Base-by-base conservation (phyloP, 108 stramenopile species). In the Chaetoceros tenuissimus region DNA sequence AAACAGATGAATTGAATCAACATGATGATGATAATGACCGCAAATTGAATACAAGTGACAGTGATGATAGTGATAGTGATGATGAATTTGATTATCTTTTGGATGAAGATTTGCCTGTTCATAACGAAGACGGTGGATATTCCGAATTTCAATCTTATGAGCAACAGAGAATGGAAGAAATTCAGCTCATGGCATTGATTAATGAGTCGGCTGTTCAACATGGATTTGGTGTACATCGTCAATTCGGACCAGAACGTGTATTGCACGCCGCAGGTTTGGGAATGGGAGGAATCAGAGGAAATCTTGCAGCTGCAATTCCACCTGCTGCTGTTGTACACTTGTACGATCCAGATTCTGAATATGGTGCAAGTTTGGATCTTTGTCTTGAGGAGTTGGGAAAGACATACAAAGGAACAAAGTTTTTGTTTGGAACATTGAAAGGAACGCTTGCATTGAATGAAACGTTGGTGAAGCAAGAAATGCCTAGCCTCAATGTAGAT, bases 41-140 rank as follows among this genome's bases (percentile, higher is more conserved):
- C 20, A 51, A 54, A 59, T 31, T 45, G 20, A 46, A 67, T 17
- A 22, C 3, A 17, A 34, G 53, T 25, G 26, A 51, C 26, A 46
- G 43, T n/a, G 49, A 50, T 17, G 57, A 74, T 48, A 47, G 61
- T 51, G 62, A 59, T 31, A 50, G 28, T 26, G 63, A 78, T 50
- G 68, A 81, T 55, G 89, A 92, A 57, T 87, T 80, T 72, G 86
- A 87, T 49, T 87, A 87, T 54, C 68, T 87, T 5, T 71, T 87
- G n/a, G 84, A 87, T 48, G 89, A 91, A 34, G 79, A 82, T 30
- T 30, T 84, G 34, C 76, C 77, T 25, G 56, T 62, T 7, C 50
- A 67, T 16, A 51, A 61, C 55, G 62, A 55, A 45, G 22, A 24
- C 30, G 31, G 59, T n/a, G n/a, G n/a, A n/a, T n/a, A n/a, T n/a